Conservation (phyloP, 225 moss, liverwort and hornwort genomes). For the Pseudisothecium myosuroides region DNA sequence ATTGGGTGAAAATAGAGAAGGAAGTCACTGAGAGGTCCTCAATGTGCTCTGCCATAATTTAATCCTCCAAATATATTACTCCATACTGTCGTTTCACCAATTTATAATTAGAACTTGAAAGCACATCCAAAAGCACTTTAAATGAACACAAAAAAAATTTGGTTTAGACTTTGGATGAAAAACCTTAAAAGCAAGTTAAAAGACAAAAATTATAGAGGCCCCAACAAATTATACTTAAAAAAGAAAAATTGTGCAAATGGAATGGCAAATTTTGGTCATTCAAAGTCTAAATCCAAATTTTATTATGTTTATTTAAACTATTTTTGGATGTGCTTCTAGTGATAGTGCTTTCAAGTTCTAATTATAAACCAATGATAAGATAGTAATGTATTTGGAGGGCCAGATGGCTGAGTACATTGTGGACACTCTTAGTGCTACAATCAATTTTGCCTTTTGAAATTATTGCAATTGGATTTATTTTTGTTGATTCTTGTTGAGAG, state of each 20-base stretch:
- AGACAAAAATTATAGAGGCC: background rate
- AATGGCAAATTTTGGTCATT: background rate
- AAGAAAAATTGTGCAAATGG: background rate
- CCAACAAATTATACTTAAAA: background rate
- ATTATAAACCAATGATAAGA: fast-evolving
- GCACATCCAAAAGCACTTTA: background rate
- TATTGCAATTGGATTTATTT: background rate
- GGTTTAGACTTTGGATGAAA: background rate
- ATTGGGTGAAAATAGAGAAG: background rate
- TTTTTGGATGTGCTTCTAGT: background rate
- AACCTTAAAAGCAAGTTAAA: background rate
- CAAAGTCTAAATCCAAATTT: background rate
- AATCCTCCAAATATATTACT: background rate
- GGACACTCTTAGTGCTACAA: background rate
- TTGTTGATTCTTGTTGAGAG: background rate
- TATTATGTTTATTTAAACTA: background rate
- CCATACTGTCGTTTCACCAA: background rate
- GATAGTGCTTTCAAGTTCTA: background rate
- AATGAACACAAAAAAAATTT: background rate
- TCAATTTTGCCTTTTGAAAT: background rate
- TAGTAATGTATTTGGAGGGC: background rate
- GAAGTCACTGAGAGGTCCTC: background rate
- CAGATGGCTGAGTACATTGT: background rate
- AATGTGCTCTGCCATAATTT: too few species aligned
- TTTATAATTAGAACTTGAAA: background rate